Evolutionary conservation across 23 red algal species (phyloP).

Genomic region (Agarophyton chilense): DNA sequence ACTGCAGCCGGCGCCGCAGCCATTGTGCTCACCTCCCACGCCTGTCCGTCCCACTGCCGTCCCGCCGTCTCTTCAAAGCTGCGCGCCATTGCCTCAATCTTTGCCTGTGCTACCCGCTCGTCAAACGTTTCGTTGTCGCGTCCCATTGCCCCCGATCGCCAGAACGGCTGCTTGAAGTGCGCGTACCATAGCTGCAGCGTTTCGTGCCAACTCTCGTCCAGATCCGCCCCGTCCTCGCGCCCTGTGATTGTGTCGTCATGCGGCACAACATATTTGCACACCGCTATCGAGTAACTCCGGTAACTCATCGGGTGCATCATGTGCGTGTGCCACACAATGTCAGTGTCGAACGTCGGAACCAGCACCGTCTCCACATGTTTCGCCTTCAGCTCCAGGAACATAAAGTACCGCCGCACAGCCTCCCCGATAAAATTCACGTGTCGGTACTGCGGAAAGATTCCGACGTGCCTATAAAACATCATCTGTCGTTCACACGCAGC

Average conservation of each 20-base stretch:
- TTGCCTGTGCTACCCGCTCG: background rate
- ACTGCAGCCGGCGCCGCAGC: too few relatives aligned
- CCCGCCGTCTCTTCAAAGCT: background rate
- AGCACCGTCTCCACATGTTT: background rate
- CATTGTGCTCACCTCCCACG: too few relatives aligned
- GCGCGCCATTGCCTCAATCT: background rate
- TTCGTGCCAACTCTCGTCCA: background rate
- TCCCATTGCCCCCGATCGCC: conserved; percentile 19
- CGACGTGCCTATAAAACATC: conserved; percentile 50
- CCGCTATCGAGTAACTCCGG: background rate
- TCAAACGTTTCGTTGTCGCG: background rate
- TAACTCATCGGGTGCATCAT: conserved; percentile 40
- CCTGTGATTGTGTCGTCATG: conserved; percentile 47
- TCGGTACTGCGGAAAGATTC: conserved; percentile 45
- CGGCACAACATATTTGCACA: conserved; percentile 12
- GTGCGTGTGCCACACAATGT: conserved; percentile 69
- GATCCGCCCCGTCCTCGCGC: conserved; percentile 10
- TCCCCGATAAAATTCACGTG: background rate
- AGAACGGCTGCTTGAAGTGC: background rate
- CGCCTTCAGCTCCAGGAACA: conserved; percentile 37
- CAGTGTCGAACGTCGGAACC: conserved; percentile 60
- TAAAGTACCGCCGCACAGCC: conserved; percentile 27
- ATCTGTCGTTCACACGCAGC: conserved; percentile 40
- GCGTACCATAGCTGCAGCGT: conserved; percentile 13
- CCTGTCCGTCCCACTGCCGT: background rate